A percentile compares a stretch with the other conserved stretches of the same genome.
Evolutionary conservation across 495 filamentous ascomycete species (phyloP).

Genomic region (Penicillium roqueforti): DNA sequence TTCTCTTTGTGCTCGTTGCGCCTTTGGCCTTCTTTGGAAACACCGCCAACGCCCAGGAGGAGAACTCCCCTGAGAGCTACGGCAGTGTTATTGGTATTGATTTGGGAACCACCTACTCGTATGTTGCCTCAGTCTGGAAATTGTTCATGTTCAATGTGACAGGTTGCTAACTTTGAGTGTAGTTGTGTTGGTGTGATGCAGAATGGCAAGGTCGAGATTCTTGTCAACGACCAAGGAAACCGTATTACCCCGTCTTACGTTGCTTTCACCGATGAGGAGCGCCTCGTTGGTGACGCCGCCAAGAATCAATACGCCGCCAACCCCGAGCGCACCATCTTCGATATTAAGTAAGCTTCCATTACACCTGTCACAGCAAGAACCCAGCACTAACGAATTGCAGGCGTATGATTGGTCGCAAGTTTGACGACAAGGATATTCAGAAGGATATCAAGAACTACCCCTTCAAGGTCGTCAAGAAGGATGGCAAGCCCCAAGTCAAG

Average conservation of each 20-base stretch:
- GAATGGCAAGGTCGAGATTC: constrained; percentile 95
- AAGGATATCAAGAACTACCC: constrained; percentile 86
- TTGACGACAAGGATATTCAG: constrained; percentile 79
- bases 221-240: constrained; percentile 98
- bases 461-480: constrained; percentile 77
- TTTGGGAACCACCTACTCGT: constrained; percentile 96
- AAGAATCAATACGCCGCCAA: constrained; percentile 99
- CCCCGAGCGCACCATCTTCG: constrained; percentile 82
- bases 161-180: constrained; percentile 15
- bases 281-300: constrained; percentile 95
- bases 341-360: constrained; percentile 70
- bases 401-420: constrained; percentile 89
- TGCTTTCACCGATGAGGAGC: constrained; percentile 96
- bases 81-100: constrained; percentile 93
- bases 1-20: constrained; percentile 74
- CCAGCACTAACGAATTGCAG: constrained; percentile 41
- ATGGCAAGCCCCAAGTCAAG: constrained; percentile 75
- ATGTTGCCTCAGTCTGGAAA: constrained; percentile 17
- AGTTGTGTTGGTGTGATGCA: constrained; percentile 98
- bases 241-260: constrained; percentile 98
- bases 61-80: constrained; percentile 66
- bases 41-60: constrained; percentile 66
- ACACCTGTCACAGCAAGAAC: not conserved
- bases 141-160: not conserved
- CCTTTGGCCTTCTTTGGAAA: constrained; percentile 70